Percentiles rank a stretch among this genome's conserved stretches.
phyloP scores from a whole-genome alignment of 768 basidiomycete genomes.

The Kwoniella bestiolae region DNA sequence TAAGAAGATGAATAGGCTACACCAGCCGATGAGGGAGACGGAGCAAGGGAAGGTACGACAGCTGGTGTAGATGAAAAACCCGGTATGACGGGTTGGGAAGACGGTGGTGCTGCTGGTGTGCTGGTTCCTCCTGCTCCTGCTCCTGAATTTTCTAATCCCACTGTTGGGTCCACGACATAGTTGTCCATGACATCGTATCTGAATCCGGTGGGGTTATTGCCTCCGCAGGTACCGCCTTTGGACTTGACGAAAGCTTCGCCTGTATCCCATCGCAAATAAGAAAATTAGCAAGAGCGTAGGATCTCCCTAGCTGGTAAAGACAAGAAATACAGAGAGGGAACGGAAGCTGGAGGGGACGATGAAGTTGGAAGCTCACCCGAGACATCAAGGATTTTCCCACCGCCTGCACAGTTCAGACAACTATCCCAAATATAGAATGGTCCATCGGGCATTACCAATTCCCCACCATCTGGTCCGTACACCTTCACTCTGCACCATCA shows the following conservation, averaged over 20 bases:
- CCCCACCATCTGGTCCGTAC: conserved; percentile 14
- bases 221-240: conserved; percentile 35
- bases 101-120: not conserved
- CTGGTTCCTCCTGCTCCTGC: not conserved
- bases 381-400: conserved; percentile 17
- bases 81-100: not conserved
- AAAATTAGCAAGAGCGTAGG: no score
- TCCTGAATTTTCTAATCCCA: conserved; percentile 1
- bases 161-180: conserved; percentile 25
- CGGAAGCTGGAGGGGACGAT: not conserved
- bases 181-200: conserved; percentile 29
- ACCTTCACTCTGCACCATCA: conserved; percentile 8
- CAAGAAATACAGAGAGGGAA: no score
- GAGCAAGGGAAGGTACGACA: not conserved
- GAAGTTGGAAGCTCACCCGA: conserved; percentile 19
- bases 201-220: conserved; percentile 32
- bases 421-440: conserved; percentile 29
- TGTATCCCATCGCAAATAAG: no score
- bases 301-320: no score
- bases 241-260: conserved; percentile 27
- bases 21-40: not conserved
- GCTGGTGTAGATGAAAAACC: not conserved
- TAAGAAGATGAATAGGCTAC: not conserved
- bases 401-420: conserved; percentile 21
- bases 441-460: conserved; percentile 9